These are phyloP conservation scores for Tubosaeta sp. DNA, from an alignment of 768 basidiomycete species.

Conservation along the genomic window DNA sequence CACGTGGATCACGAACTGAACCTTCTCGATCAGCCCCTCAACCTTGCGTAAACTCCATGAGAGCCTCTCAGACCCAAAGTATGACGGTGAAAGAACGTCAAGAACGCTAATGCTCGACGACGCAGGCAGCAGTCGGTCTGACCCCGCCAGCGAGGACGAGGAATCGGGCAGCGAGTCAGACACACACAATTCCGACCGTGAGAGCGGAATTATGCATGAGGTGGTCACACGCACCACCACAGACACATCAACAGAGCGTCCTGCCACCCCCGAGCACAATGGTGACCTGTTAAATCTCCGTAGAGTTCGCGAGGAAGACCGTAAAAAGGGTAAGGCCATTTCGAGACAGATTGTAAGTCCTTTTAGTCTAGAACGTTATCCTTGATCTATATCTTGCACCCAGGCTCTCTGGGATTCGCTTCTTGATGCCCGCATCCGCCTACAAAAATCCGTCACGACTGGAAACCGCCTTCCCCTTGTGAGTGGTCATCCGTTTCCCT, in stretches of 20 bases:
- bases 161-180: constrained; percentile 19
- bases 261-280: constrained; percentile 1
- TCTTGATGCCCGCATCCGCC: constrained; percentile 84
- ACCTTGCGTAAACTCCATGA: constrained; percentile 61
- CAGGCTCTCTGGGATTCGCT: constrained; percentile 84
- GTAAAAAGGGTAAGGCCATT: constrained; percentile 80
- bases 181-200: constrained; percentile 9
- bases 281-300: constrained; percentile 51
- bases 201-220: constrained; percentile 11
- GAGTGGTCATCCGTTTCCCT: constrained; percentile 23
- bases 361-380: constrained; percentile 8
- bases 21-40: constrained; percentile 51
- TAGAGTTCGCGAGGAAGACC: constrained; percentile 62
- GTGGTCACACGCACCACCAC: constrained; percentile 4
- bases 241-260: constrained; percentile 13
- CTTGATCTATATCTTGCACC: constrained; percentile 4
- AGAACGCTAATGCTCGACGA: constrained; percentile 51
- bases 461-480: constrained; percentile 67
- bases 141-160: constrained; percentile 7
- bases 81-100: constrained; percentile 63
- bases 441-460: constrained; percentile 74
- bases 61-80: constrained; percentile 71
- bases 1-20: constrained; percentile 2
- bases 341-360: constrained; percentile 72
- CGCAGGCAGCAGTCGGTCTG: constrained; percentile 17